Conservation (phyloP, 345 rosid species). For the Syzygium grande region DNA sequence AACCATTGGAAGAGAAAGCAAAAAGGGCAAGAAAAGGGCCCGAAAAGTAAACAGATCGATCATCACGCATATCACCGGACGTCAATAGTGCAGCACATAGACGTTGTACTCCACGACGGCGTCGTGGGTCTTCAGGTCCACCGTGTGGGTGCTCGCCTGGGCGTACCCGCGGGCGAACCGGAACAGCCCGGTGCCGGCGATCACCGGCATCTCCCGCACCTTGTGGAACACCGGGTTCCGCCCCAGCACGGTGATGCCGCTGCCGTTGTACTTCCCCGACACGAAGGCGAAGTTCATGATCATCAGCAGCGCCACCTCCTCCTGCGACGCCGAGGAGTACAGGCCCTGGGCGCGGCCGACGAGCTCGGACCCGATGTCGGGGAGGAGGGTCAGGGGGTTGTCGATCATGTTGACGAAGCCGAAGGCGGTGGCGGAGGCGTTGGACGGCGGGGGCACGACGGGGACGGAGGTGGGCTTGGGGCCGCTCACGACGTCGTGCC, state of each 20-base stretch:
- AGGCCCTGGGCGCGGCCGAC: slow-evolving; percentile 78
- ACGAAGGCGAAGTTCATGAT: slow-evolving; percentile 60
- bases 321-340: slow-evolving; percentile 43
- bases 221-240: slow-evolving; percentile 39
- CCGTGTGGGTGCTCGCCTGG: slow-evolving; percentile 30
- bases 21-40: background rate
- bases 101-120: slow-evolving; percentile 48
- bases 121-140: slow-evolving; percentile 25
- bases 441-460: slow-evolving; percentile 26
- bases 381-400: slow-evolving; percentile 51
- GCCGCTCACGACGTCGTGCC: slow-evolving; percentile 62
- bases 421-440: slow-evolving; percentile 20
- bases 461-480: slow-evolving; percentile 34
- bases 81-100: slow-evolving; percentile 47
- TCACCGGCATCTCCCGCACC: slow-evolving; percentile 71
- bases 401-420: slow-evolving; percentile 56
- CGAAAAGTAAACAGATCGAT: background rate
- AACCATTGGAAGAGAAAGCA: background rate
- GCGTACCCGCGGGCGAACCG: slow-evolving; percentile 74
- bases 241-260: slow-evolving; percentile 57
- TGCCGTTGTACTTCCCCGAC: slow-evolving; percentile 65
- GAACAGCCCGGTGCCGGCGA: slow-evolving; percentile 75
- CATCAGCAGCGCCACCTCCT: slow-evolving; percentile 54
- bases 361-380: slow-evolving; percentile 37
- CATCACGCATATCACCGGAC: background rate